Base-by-base conservation (phyloP, 179 eudicot species). In the Camellia oleifera region DNA sequence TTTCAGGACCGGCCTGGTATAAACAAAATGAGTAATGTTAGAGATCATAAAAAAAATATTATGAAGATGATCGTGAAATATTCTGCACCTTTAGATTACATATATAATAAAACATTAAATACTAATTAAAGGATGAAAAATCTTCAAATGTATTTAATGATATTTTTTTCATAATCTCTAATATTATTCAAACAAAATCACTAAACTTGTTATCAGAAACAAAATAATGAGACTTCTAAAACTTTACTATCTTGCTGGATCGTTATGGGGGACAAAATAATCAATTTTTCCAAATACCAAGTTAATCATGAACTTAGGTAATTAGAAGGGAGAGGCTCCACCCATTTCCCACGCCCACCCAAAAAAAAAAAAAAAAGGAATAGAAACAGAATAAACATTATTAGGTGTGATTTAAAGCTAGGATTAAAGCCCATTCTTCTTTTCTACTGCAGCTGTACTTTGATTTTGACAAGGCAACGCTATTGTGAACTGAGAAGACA, bases 161-260 rank as follows among this genome's bases (percentile, higher is more conserved):
- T 32, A 26, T 32, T 32, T 32, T 32, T 32, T 32, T 32, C 40
- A 32, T 32, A 0, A 32, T 32, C 1, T 0, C 40, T 32, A 32
- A 32, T 32, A 32, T 32, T 32, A 32, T 32, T 32, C 40, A 32
- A 32, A 72, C 76, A 74, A 74, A 74, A 57, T 74, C 76, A 72
- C 57, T 46, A 74, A 56, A 54, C 45, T 5, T 73, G 46, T 56
- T 74, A 57, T 57, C 77, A 57, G 50, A 57, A 74, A 74, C 79
- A 77, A 32, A 77, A 76, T 76, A 14, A 76, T 76, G 57, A 76
- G 60, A 64, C 46, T 3, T 44, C 12, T 71, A 50, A 65, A 76
- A 26, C 5, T 50, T 52, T 52, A 8, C 46, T 32, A 20, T 32
- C 46, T 20, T 32, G 40, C 40, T 32, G 40, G 40, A 15, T 65